These are phyloP conservation scores for Globisporangium polare DNA, from an alignment of 352 stramenopile genomes.

Conservation along the genomic window DNA sequence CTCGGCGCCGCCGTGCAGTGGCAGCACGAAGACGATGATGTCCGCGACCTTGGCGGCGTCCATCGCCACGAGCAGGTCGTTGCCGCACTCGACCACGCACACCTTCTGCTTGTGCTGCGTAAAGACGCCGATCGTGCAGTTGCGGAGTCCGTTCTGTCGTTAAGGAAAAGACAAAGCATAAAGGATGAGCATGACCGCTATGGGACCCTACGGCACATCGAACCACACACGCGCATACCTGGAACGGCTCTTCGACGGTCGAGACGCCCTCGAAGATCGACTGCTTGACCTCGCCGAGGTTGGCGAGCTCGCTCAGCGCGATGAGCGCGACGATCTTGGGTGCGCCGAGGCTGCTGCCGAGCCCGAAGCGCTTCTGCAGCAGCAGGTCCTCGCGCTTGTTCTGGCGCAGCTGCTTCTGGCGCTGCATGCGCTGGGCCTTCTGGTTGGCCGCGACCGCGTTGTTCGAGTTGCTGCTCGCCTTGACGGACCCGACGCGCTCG, in stretches of 20 bases:
- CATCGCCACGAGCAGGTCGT: slow-evolving; percentile 75
- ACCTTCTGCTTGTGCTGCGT: slow-evolving; percentile 88
- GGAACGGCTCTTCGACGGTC: slow-evolving; percentile 49
- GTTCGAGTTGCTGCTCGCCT: slow-evolving; percentile 36
- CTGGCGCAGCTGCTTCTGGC: slow-evolving; percentile 78
- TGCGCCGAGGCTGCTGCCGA: slow-evolving; percentile 57
- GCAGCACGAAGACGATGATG: slow-evolving; percentile 76
- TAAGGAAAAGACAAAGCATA: not conserved
- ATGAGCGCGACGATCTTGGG: slow-evolving; percentile 87
- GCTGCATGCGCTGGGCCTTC: slow-evolving; percentile 74
- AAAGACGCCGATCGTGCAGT: slow-evolving; percentile 69
- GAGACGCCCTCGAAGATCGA: slow-evolving; percentile 60
- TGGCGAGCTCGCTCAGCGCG: slow-evolving; percentile 61
- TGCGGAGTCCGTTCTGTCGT: slow-evolving; percentile 37
- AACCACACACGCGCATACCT: slow-evolving; percentile 5
- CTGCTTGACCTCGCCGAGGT: slow-evolving; percentile 59
- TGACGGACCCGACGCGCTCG: slow-evolving; percentile 38
- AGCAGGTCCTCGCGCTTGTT: slow-evolving; percentile 86
- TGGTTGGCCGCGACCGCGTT: slow-evolving; percentile 56
- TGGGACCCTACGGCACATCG: no score
- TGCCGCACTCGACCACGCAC: slow-evolving; percentile 80
- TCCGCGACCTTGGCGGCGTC: slow-evolving; percentile 86
- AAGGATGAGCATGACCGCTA: not conserved
- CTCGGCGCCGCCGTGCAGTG: slow-evolving; percentile 75
- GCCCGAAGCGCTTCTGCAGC: slow-evolving; percentile 78